These are phyloP conservation scores for Aspergillus pseudoterreus DNA, from an alignment of 2,329 filamentous ascomycete genomes.

Conservation along the genomic window DNA sequence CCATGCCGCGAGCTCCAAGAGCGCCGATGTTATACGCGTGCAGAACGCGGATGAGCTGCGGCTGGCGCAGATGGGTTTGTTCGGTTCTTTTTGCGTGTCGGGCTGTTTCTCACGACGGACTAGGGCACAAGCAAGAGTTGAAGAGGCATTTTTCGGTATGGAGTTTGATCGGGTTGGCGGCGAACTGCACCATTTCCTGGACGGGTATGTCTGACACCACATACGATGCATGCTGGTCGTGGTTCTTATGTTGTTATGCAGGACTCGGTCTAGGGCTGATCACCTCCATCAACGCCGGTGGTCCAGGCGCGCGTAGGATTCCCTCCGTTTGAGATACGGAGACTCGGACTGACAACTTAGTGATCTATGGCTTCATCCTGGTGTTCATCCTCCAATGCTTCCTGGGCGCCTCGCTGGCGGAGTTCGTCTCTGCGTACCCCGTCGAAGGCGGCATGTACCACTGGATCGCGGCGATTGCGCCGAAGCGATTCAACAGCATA, in stretches of 20 bases:
- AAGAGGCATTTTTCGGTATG: conserved; percentile 47
- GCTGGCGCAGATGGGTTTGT: conserved; percentile 44
- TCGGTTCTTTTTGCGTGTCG: no score
- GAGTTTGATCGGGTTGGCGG: conserved; percentile 48
- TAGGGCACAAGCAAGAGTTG: conserved; percentile 50
- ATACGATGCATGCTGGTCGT: not conserved
- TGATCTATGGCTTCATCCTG: conserved; percentile 50
- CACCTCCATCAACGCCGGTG: conserved; percentile 48
- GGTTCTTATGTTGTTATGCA: not conserved
- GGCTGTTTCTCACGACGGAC: no score
- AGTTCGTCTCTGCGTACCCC: conserved; percentile 49
- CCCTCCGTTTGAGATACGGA: not conserved
- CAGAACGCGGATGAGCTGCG: conserved; percentile 40
- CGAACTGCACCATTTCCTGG: conserved; percentile 51
- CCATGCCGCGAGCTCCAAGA: conserved; percentile 1
- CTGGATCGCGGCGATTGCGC: conserved; percentile 49
- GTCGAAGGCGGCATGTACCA: conserved; percentile 51
- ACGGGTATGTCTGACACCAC: conserved; percentile 29
- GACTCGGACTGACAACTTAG: no score
- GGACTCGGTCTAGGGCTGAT: conserved; percentile 43
- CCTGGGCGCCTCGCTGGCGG: conserved; percentile 44
- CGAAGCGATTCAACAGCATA: conserved; percentile 35
- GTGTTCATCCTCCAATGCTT: conserved; percentile 47
- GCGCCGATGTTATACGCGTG: conserved; percentile 13
- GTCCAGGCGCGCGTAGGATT: conserved; percentile 38